phyloP scores from a whole-genome alignment of 768 basidiomycete species.

The Dacryopinax spathularia region DNA sequence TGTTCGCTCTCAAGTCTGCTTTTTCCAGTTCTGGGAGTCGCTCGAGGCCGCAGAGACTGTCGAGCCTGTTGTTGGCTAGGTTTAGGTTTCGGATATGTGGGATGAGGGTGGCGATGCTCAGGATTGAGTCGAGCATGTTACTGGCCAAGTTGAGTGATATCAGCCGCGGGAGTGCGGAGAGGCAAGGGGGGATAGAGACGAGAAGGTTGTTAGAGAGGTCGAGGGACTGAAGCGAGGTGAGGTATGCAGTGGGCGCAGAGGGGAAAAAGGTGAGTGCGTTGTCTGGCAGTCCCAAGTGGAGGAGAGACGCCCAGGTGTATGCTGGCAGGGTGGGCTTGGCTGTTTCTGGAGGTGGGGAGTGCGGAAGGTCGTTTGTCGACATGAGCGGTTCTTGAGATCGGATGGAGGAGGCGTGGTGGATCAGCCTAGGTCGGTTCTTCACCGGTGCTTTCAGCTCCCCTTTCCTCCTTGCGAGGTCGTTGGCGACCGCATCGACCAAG shows the following conservation, averaged over 20 bases:
- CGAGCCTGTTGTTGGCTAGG: conserved; percentile 72
- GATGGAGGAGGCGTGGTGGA: not conserved
- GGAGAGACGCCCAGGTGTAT: conserved; percentile 61
- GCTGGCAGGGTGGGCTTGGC: conserved; percentile 32
- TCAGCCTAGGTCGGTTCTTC: not conserved
- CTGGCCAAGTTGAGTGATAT: conserved; percentile 86
- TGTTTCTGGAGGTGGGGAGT: not conserved
- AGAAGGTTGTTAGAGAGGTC: conserved; percentile 86
- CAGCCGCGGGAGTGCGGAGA: conserved; percentile 62
- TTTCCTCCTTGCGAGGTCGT: conserved; percentile 53
- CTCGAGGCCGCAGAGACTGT: conserved; percentile 90
- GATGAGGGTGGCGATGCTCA: conserved; percentile 70
- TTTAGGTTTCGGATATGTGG: conserved; percentile 67
- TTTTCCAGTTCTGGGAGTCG: conserved; percentile 72
- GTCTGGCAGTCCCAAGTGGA: conserved; percentile 61
- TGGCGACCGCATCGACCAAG: conserved; percentile 60
- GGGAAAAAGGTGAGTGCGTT: conserved; percentile 72
- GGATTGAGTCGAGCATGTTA: conserved; percentile 94
- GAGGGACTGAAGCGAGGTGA: conserved; percentile 64
- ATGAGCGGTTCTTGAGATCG: conserved; percentile 10
- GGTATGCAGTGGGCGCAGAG: conserved; percentile 45
- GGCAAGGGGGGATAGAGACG: conserved; percentile 68
- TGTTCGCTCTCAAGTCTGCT: conserved; percentile 68
- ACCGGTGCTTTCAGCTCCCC: conserved; percentile 25
- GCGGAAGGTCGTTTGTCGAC: conserved; percentile 22